Conservation (phyloP, 768 basidiomycete genomes). For the Lentinus tigrinus region DNA sequence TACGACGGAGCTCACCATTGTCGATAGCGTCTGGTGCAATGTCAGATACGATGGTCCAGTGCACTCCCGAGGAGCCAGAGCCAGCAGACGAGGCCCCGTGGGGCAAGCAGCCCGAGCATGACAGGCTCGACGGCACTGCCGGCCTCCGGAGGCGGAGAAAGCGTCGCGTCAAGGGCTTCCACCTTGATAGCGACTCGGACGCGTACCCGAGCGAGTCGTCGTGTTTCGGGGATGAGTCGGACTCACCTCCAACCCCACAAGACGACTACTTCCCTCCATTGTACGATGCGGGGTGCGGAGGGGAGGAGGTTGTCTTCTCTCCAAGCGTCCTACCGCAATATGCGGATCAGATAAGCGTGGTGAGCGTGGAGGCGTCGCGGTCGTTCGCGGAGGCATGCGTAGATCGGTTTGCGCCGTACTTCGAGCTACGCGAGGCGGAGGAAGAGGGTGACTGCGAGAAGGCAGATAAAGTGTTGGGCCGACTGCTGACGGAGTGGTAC, state of each 20-base stretch:
- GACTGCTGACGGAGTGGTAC: slow-evolving; percentile 63
- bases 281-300: slow-evolving; percentile 5
- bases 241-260: slow-evolving; percentile 2
- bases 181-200: slow-evolving; percentile 43
- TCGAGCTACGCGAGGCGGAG: slow-evolving; percentile 48
- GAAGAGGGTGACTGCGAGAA: slow-evolving; percentile 37
- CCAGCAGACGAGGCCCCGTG: not conserved
- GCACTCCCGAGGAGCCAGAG: slow-evolving; percentile 3
- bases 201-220: slow-evolving; percentile 24
- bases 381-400: slow-evolving; percentile 28
- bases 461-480: slow-evolving; percentile 47
- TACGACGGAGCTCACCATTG: too few relatives aligned
- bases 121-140: not conserved
- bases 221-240: slow-evolving; percentile 17
- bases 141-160: slow-evolving; percentile 25
- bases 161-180: slow-evolving; percentile 38
- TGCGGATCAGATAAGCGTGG: slow-evolving; percentile 20
- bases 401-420: slow-evolving; percentile 55
- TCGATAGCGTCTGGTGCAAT: slow-evolving; percentile 4
- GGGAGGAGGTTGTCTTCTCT: not conserved
- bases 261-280: slow-evolving; percentile 13
- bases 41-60: slow-evolving; percentile 19
- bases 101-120: not conserved
- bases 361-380: slow-evolving; percentile 22
- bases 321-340: slow-evolving; percentile 16